Conservation (phyloP, 805 yeast genomes). For the Zygosaccharomyces lentus region DNA sequence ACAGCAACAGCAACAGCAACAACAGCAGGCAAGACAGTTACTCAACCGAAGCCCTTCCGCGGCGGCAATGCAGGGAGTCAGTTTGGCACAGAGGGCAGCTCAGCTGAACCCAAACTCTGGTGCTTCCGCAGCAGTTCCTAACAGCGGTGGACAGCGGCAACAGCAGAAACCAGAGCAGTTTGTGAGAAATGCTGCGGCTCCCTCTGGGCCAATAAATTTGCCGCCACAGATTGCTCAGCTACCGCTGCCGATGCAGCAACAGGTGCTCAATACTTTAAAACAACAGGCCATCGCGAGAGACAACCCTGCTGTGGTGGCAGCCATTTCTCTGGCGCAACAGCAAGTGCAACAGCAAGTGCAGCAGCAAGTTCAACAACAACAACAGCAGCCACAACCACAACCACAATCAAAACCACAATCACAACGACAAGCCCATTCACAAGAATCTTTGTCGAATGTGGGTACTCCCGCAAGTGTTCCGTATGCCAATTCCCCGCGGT, state of each 20-base stretch:
- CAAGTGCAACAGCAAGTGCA: conserved; percentile 29
- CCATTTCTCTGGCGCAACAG: conserved; percentile 30
- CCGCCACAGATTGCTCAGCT: conserved; percentile 36
- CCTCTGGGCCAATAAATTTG: conserved; percentile 21
- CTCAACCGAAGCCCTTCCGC: neutral
- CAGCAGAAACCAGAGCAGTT: conserved; percentile 6
- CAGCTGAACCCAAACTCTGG: conserved; percentile 2
- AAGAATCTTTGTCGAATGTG: conserved; percentile 1
- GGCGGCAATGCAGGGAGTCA: neutral
- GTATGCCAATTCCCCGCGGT: conserved; percentile 2
- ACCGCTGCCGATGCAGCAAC: conserved; percentile 33
- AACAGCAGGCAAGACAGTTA: conserved; percentile 6
- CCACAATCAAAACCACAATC: conserved; percentile 7
- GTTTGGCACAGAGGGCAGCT: conserved; percentile 3
- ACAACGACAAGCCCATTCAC: conserved; percentile 9
- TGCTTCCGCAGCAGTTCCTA: neutral
- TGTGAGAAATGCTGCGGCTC: conserved; percentile 1
- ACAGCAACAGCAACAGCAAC: conserved; percentile 8
- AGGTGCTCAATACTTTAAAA: conserved; percentile 29
- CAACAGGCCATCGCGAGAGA: conserved; percentile 34
- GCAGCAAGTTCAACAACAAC: conserved; percentile 18
- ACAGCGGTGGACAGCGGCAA: neutral
- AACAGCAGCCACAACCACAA: conserved; percentile 12
- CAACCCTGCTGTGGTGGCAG: conserved; percentile 30
- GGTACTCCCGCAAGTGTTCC: neutral